phyloP scores from a whole-genome alignment of 2,329 filamentous ascomycete species.

The Ascochyta viciae-villosae region DNA sequence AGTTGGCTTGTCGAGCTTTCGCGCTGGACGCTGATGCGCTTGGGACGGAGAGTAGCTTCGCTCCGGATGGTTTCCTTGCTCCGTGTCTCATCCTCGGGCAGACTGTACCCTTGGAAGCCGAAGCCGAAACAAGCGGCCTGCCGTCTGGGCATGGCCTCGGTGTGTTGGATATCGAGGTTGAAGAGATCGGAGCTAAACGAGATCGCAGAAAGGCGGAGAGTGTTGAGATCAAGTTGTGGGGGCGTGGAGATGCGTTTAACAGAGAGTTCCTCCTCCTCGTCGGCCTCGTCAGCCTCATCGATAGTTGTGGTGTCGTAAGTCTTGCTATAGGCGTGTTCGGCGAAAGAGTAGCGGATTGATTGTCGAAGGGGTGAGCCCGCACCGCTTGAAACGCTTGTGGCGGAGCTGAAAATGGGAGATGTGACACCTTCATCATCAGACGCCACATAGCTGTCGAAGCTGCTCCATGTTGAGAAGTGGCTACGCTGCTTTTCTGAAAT shows the following conservation, averaged over 20 bases:
- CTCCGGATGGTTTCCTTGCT: conserved; percentile 39
- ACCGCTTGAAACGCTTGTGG: conserved; percentile 42
- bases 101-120: conserved; percentile 44
- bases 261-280: conserved; percentile 5
- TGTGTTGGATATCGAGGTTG: conserved; percentile 32
- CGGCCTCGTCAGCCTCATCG: conserved; percentile 11
- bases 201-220: conserved; percentile 32
- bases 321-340: conserved; percentile 19
- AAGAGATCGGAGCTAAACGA: conserved; percentile 41
- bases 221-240: conserved; percentile 33
- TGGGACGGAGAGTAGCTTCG: conserved; percentile 17
- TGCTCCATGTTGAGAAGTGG: conserved; percentile 46
- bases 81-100: conserved; percentile 36
- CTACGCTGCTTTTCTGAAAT: conserved; percentile 32
- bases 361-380: conserved; percentile 29
- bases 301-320: conserved; percentile 15
- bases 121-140: conserved; percentile 43
- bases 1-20: conserved; percentile 35
- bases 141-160: conserved; percentile 33
- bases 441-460: conserved; percentile 30
- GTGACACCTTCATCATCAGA: conserved; percentile 36
- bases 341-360: conserved; percentile 29
- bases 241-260: conserved; percentile 24
- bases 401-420: conserved; percentile 44
- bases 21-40: conserved; percentile 26